These are phyloP conservation scores for Nicotiana tomentosiformis DNA, from an alignment of 257 asterid genomes.

Conservation along the genomic window DNA sequence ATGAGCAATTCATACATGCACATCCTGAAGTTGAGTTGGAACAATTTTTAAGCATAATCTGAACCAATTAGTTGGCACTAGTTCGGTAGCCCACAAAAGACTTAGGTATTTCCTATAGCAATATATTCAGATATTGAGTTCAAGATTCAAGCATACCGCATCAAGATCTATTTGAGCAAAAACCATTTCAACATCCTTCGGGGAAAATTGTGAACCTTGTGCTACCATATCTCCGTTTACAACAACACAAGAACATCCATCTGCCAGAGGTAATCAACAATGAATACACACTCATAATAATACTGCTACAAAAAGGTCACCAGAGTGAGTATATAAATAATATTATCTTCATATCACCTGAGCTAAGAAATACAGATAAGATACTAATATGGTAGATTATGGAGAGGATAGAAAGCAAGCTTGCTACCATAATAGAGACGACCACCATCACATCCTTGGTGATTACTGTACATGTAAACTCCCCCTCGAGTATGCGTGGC, in stretches of 20 bases:
- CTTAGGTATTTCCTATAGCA: background rate
- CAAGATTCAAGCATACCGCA: conserved; percentile 53
- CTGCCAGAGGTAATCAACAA: conserved; percentile 37
- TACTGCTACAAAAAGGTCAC: background rate
- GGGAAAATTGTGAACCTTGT: conserved; percentile 89
- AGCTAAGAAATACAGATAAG: conserved; percentile 6
- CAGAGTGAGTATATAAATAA: background rate
- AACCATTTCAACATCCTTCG: conserved; percentile 88
- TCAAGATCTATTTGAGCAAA: conserved; percentile 93
- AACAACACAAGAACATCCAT: conserved; percentile 91
- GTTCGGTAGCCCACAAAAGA: background rate
- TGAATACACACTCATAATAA: conserved; percentile 15
- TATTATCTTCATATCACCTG: background rate
- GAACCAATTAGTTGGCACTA: background rate
- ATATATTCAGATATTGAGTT: background rate
- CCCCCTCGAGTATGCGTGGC: conserved; percentile 99
- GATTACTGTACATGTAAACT: conserved; percentile 94
- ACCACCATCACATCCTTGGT: conserved; percentile 97
- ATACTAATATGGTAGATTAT: background rate
- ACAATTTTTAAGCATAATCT: background rate
- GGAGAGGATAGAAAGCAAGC: conserved; percentile 8
- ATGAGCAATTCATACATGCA: background rate
- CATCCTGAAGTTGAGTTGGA: background rate
- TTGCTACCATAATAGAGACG: conserved; percentile 87
- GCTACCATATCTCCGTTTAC: conserved; percentile 95